Conservation (phyloP, 2,329 filamentous ascomycete genomes). For the Cladosporium colombiae region DNA sequence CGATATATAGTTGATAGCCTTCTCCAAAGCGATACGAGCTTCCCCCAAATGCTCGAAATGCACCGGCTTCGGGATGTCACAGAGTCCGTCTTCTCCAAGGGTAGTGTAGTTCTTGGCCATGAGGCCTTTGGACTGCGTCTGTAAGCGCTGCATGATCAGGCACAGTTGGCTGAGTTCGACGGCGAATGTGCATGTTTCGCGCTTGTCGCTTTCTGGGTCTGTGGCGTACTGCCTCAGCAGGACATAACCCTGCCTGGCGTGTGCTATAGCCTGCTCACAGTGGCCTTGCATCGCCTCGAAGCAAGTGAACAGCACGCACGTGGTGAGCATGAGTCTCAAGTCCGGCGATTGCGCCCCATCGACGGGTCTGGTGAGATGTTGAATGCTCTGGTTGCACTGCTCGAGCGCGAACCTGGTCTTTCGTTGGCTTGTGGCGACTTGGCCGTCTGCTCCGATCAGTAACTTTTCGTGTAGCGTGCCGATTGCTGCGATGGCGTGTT, state of each 20-base stretch:
- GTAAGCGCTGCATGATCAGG: conserved; percentile 27
- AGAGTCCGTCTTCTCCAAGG: background rate
- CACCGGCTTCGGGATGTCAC: conserved; percentile 14
- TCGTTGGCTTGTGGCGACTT: conserved; percentile 19
- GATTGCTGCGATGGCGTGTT: conserved; percentile 29
- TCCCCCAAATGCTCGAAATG: conserved; percentile 24
- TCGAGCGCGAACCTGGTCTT: conserved; percentile 28
- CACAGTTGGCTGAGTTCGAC: conserved; percentile 29
- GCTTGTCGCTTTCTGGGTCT: conserved; percentile 23
- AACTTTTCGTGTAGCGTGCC: conserved; percentile 31
- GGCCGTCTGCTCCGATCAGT: conserved; percentile 23
- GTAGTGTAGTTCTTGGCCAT: conserved; percentile 10
- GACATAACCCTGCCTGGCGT: conserved; percentile 29
- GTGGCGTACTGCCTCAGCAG: conserved; percentile 27
- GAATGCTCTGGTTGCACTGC: conserved; percentile 31
- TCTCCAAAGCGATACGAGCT: conserved; percentile 25
- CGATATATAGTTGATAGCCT: conserved; percentile 26
- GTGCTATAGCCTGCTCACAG: conserved; percentile 31
- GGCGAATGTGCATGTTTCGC: conserved; percentile 26
- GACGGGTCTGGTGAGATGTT: conserved; percentile 23
- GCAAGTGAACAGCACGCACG: conserved; percentile 30
- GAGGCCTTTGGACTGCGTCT: conserved; percentile 28
- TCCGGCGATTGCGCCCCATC: conserved; percentile 21
- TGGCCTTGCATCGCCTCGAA: conserved; percentile 32
- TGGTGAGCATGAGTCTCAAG: conserved; percentile 29